Evolutionary conservation across 768 basidiomycete genomes (phyloP), one percentile per base, ranked within the genome.

Genomic region (Pisolithus tinctorius): DNA sequence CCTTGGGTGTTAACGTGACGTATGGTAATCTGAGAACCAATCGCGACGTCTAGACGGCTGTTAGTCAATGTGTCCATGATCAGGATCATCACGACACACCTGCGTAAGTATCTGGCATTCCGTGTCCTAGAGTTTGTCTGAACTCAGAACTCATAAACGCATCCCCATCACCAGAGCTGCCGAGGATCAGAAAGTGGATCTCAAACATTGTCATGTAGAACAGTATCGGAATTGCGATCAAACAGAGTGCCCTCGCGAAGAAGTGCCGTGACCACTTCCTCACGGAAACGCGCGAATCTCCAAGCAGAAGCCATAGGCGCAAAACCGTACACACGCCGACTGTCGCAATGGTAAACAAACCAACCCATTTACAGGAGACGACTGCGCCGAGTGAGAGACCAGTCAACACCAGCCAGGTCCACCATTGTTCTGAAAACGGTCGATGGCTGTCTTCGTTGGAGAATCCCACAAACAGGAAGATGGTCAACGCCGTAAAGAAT

Each of bases 101-200:
- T 26, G 93, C 91, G 66, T 75, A 93, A 0, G 95, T 98, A 66
- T 99, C 93, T 10, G 78, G 76, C 96, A 98, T 97, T 6, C 86
- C 81, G 41, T 83, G 84, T 14, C 84, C 76, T 11, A 99, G 75
- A 0, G 94, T 97, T 63, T 98, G 95, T 70, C 97, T 94, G 73
- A 99, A 99, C 65, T 93, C 94, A 2, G 93, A 90, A 71, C 90
- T 95, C 96, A 99, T 99, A 70, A 99, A 99, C 1, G 94, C 93
- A 65, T 98, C 96, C 0, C 96, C 96, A 48, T 98, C 95, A 30
- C 96, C 96, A 2, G 89, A 88, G 67, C 86, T 88, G 61, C 83
- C 80, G 27, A 99, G 74, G 58, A 99, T 79, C 63, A 84, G 62
- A 71, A 98, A 97, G 66, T 99, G 96, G 48, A 99, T 83, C 68